Base-by-base conservation (phyloP, 2,329 filamentous ascomycete species). In the Didymella pinodella region DNA sequence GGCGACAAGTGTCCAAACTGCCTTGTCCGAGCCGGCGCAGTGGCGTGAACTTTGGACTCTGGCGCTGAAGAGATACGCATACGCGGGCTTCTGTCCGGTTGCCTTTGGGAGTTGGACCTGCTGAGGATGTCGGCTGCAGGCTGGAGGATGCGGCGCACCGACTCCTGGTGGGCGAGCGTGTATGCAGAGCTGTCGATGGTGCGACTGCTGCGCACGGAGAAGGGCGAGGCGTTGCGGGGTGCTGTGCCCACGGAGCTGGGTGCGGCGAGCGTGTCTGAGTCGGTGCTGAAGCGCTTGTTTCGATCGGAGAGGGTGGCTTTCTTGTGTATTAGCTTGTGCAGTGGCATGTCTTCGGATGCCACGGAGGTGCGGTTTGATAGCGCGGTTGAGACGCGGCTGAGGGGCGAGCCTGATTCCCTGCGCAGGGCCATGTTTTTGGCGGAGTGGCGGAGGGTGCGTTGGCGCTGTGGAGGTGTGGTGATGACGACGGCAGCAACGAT, bases 401-500 rank as follows among this genome's bases (percentile, higher is more conserved):
- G 60, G 5, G 72, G 65, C 7, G 71, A 71, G 54, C 68, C 71
- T 28, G 64, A 54, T 46, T 78, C 80, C 49, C 79, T 80, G 20
- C 82, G 80, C 34, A 85, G 74, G 2, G 84, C 84, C 55, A 79
- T 71, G 59, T 83, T 83, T 71, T 83, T 86, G 45, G 80, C 82
- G 6, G 81, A 81, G 67, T 86, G 85, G 49, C 85, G 82, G 49
- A 87, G 72, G 1, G 78, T 81, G 26, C 68, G 73, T 51, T 72
- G 77, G 36, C 78, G 74, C 59, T 77, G 79, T 38, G 79, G 81
- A 4, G 82, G 80, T 16, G 79, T 79, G 18, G 83, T 78, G 44
- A 86, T 79, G 29, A 87, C 83, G 67, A 84, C 78, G 12, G 83
- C 85, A 73, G 85, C 78, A 7, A 80, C 83, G 16, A 86, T 77